phyloP scores from a whole-genome alignment of 208 protist species.

The Crithidia sp. region DNA sequence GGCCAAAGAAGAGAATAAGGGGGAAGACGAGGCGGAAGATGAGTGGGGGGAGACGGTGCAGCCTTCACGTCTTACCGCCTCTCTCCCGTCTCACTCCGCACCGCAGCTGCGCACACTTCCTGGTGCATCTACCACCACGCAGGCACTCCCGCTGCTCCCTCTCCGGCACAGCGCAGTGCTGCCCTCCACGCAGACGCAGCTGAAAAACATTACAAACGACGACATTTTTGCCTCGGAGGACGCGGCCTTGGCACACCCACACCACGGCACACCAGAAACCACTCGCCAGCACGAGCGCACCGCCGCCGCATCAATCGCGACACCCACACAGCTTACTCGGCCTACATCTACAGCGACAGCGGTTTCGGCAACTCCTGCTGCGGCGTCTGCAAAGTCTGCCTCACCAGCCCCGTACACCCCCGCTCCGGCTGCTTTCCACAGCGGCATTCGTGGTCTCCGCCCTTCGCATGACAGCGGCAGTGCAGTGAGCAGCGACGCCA shows the following conservation, averaged over 20 bases:
- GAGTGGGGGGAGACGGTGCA: slow-evolving; percentile 7
- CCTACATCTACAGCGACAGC: too few species aligned
- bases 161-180: too few species aligned
- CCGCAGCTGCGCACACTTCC: background rate
- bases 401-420: background rate
- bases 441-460: slow-evolving; percentile 26
- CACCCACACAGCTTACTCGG: too few species aligned
- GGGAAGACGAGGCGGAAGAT: background rate
- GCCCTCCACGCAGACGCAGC: too few species aligned
- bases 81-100: background rate
- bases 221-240: slow-evolving; percentile 19
- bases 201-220: background rate
- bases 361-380: background rate
- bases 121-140: background rate
- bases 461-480: background rate
- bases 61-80: background rate
- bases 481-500: background rate
- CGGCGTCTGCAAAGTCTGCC: background rate
- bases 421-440: slow-evolving; percentile 19
- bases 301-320: too few species aligned
- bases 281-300: too few species aligned
- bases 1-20: background rate
- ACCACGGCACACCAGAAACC: too few species aligned
- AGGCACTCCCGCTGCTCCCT: too few species aligned
- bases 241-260: background rate